phyloP scores from a whole-genome alignment of 1,139 yeast genomes.

The Blastobotrys arbuscula region DNA sequence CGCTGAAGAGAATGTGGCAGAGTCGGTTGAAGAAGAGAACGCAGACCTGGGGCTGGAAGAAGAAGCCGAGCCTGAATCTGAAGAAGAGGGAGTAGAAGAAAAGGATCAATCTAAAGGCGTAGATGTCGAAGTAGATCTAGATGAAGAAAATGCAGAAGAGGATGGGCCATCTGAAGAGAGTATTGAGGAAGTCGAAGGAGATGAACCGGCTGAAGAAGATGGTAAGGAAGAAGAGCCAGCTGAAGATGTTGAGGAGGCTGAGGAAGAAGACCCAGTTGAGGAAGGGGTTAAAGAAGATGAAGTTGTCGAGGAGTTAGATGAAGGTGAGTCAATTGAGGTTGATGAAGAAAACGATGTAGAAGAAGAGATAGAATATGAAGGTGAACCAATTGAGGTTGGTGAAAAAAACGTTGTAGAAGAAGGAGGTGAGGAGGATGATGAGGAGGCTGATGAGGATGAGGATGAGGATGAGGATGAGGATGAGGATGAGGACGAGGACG shows the following conservation, averaged over 20 bases:
- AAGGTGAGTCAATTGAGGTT: neutral
- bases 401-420: conserved; percentile 14
- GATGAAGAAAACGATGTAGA: conserved; percentile 2
- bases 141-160: conserved; percentile 13
- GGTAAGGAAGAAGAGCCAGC: conserved; percentile 2
- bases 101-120: neutral
- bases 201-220: conserved; percentile 1
- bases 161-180: conserved; percentile 18
- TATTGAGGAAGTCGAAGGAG: conserved; percentile 6
- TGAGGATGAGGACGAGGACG: conserved; percentile 4
- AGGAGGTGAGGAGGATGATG: conserved; percentile 6
- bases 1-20: neutral
- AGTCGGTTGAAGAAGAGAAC: conserved; percentile 8
- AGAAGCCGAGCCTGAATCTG: conserved; percentile 9
- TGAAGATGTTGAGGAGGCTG: conserved; percentile 8
- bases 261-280: conserved; percentile 3
- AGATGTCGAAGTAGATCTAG: neutral
- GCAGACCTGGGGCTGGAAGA: too few relatives aligned
- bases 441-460: conserved; percentile 22
- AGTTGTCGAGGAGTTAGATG: neutral
- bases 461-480: conserved; percentile 1
- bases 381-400: conserved; percentile 12
- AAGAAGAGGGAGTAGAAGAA: conserved; percentile 10
- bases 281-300: neutral
- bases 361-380: conserved; percentile 3